Evolutionary conservation across 352 stramenopile species (phyloP).

Genomic region (Pythium dissimile): DNA sequence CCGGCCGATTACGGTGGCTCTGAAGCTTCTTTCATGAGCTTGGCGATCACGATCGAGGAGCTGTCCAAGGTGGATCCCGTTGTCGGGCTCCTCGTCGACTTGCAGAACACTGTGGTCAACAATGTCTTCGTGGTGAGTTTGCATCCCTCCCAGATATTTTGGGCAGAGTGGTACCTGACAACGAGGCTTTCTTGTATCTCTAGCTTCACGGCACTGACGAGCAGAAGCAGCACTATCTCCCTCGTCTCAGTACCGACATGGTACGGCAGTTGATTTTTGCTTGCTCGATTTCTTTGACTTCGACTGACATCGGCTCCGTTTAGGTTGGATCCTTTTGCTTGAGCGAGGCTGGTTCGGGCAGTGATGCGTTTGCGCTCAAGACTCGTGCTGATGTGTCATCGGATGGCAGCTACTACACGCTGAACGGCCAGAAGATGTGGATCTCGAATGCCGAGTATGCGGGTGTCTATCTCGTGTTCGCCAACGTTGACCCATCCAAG

Average conservation of each 20-base stretch:
- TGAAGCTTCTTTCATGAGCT: conserved; percentile 93
- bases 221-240: conserved; percentile 88
- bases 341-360: conserved; percentile 91
- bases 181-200: too few relatives aligned
- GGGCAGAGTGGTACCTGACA: too few relatives aligned
- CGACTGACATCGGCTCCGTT: too few relatives aligned
- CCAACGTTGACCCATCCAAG: conserved; percentile 89
- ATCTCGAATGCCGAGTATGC: conserved; percentile 96
- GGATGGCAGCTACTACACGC: conserved; percentile 92
- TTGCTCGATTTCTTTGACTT: background rate
- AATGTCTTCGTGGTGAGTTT: conserved; percentile 89
- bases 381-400: conserved; percentile 85
- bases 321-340: conserved; percentile 96
- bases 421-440: conserved; percentile 97
- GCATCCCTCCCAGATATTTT: background rate
- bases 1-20: conserved; percentile 90
- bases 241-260: conserved; percentile 76
- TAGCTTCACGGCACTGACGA: conserved; percentile 67
- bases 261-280: conserved; percentile 21
- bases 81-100: conserved; percentile 93
- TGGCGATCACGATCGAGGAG: conserved; percentile 96
- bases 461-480: conserved; percentile 96
- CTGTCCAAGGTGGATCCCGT: conserved; percentile 94
- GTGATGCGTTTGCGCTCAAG: conserved; percentile 95
- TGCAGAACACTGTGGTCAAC: conserved; percentile 95